These are phyloP conservation scores for Tothia fuscella DNA, from an alignment of 2,329 filamentous ascomycete species.

Conservation along the genomic window DNA sequence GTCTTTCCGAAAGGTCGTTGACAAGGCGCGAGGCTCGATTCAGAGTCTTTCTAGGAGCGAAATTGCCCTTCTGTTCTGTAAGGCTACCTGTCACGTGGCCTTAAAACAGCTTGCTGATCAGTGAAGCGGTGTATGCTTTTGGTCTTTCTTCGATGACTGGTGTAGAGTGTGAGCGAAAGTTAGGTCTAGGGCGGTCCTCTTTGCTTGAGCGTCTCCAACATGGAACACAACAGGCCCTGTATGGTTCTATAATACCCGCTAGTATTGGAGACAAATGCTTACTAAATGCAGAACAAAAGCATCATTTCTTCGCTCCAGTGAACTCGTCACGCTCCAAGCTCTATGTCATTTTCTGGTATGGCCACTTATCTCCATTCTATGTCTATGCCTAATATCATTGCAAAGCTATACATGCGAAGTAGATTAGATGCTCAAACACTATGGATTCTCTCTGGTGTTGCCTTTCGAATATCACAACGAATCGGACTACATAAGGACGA, in stretches of 20 bases:
- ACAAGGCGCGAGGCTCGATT: background rate
- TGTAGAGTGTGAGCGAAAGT: slow-evolving; percentile 39
- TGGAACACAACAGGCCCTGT: slow-evolving; percentile 52
- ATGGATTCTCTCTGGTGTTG: slow-evolving; percentile 53
- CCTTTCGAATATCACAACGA: slow-evolving; percentile 47
- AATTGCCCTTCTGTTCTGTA: slow-evolving; percentile 19
- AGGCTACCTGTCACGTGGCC: too few relatives aligned
- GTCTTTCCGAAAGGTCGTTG: background rate
- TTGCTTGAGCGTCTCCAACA: slow-evolving; percentile 43
- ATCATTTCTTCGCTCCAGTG: slow-evolving; percentile 53
- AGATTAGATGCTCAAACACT: slow-evolving; percentile 33
- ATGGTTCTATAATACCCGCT: too few relatives aligned
- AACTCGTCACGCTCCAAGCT: slow-evolving; percentile 55
- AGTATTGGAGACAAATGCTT: too few relatives aligned
- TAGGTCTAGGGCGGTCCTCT: slow-evolving; percentile 41
- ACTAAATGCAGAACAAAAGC: too few relatives aligned
- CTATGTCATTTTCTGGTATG: slow-evolving; percentile 55
- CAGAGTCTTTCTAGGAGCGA: background rate
- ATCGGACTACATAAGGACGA: slow-evolving; percentile 52
- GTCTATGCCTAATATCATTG: background rate
- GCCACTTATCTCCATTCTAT: background rate
- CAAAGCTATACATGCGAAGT: slow-evolving; percentile 1
- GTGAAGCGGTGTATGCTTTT: slow-evolving; percentile 22
- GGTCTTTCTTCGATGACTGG: slow-evolving; percentile 41
- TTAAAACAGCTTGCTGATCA: too few relatives aligned